These are phyloP conservation scores for Berberis vulgaris DNA, from an alignment of 164 flowering plant species.

Conservation along the genomic window DNA sequence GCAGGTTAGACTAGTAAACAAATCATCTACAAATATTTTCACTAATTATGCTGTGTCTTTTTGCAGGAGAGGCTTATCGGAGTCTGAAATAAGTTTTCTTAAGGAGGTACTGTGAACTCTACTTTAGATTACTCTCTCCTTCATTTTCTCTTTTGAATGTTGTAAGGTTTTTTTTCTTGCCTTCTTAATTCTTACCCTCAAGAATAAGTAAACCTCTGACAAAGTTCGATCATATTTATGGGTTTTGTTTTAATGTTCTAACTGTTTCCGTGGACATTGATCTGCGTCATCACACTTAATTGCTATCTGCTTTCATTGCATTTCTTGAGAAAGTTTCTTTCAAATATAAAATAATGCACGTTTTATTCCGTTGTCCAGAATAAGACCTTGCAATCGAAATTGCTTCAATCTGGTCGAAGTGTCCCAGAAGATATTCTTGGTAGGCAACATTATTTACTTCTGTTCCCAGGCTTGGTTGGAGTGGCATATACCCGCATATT, in stretches of 20 bases:
- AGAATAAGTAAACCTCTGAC: not conserved
- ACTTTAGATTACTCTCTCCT: not conserved
- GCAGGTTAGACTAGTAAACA: no score
- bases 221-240: no score
- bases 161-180: not conserved
- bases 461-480: not conserved
- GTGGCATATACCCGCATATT: not conserved
- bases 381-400: conserved; percentile 46
- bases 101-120: conserved; percentile 47
- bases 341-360: not conserved
- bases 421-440: conserved; percentile 24
- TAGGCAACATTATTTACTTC: conserved; percentile 28
- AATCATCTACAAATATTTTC: no score
- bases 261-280: no score
- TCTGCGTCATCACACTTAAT: no score
- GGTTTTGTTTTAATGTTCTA: no score
- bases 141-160: not conserved
- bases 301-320: no score
- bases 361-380: conserved; percentile 34
- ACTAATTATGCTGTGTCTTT: not conserved
- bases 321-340: no score
- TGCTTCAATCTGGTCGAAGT: conserved; percentile 49
- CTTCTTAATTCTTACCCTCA: not conserved
- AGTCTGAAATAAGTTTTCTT: conserved; percentile 66
- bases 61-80: conserved; percentile 91